Evolutionary conservation across 2,329 filamentous ascomycete species (phyloP).

Genomic region (Microdochium bolleyi): DNA sequence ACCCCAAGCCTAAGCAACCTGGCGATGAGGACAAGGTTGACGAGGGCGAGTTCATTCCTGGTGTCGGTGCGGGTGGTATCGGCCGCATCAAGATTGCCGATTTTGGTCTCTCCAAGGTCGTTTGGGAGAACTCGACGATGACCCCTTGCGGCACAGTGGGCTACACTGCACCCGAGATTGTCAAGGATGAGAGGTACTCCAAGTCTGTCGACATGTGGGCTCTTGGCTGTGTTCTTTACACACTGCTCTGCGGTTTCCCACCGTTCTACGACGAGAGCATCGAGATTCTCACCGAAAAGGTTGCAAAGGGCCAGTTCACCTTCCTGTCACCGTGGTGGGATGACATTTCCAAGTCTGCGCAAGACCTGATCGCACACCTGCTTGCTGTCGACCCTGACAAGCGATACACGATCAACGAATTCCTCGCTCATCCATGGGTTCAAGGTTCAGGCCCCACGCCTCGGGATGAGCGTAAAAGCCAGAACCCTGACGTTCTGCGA

Average conservation of each 20-base stretch:
- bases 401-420: conserved; percentile 87
- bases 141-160: conserved; percentile 98
- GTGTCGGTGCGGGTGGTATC: conserved; percentile 81
- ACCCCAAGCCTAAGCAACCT: conserved; percentile 71
- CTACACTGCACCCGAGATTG: conserved; percentile 96
- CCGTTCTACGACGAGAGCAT: conserved; percentile 99
- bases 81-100: conserved; percentile 96
- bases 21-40: conserved; percentile 97
- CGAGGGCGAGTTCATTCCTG: conserved; percentile 84
- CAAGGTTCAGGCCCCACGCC: conserved; percentile 52
- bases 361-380: conserved; percentile 89
- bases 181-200: conserved; percentile 97
- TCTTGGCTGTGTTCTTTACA: conserved; percentile 92
- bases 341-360: conserved; percentile 89
- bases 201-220: conserved; percentile 99
- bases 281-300: conserved; percentile 93
- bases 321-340: conserved; percentile 99
- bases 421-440: conserved; percentile 93
- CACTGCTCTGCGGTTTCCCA: conserved; percentile 91
- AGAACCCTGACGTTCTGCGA: conserved; percentile 35
- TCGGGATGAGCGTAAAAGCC: conserved; percentile 48
- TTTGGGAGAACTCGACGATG: conserved; percentile 98
- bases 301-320: conserved; percentile 91
- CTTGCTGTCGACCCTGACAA: conserved; percentile 92
- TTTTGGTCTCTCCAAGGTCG: conserved; percentile 94